A percentile compares a stretch with the other conserved stretches of the same genome.
phyloP scores from a whole-genome alignment of 306 rosid species.

The peach (Prunus persica) region Prunus_persica_NCBIv2 NC_034014.1:5153501-5154000 shows the following conservation, averaged over 20 bases:
- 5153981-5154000: conserved; percentile 25
- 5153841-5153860: conserved; percentile 7
- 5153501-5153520: neutral
- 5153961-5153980: conserved; percentile 48
- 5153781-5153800: neutral
- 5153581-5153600: neutral
- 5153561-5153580: neutral
- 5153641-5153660: no score
- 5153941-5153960: neutral
- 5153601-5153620: no score
- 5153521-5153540: conserved; percentile 15
- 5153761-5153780: neutral
- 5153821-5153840: neutral
- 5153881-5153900: conserved; percentile 1
- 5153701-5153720: no score
- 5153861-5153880: conserved; percentile 14
- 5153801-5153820: neutral
- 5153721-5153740: neutral
- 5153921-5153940: neutral
- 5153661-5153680: no score
- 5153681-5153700: no score
- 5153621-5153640: no score
- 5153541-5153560: neutral
- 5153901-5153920: neutral
- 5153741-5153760: neutral